Evolutionary conservation across 2,329 filamentous ascomycete species (phyloP).

Genomic region (Monosporascus sp.): DNA sequence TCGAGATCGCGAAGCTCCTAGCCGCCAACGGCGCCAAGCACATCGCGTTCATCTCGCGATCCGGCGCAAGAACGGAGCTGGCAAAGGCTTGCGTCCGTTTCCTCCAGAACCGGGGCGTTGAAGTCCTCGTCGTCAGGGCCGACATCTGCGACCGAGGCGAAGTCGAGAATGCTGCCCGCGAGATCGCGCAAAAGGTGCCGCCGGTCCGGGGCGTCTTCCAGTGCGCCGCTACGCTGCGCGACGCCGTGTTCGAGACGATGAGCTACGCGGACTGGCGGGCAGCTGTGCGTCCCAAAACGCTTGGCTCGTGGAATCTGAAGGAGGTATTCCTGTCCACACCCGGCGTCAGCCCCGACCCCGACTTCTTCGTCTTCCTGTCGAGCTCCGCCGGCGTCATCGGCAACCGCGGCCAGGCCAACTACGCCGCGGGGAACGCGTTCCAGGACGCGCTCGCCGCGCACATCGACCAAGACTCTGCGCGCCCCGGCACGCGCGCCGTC

Average conservation of each 20-base stretch:
- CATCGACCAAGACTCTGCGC: conserved; percentile 19
- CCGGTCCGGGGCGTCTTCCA: conserved; percentile 32
- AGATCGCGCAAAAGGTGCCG: conserved; percentile 28
- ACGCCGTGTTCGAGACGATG: conserved; percentile 16
- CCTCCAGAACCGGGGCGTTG: conserved; percentile 28
- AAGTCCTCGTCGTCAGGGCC: conserved; percentile 29
- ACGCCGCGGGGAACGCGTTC: conserved; percentile 50
- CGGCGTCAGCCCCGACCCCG: conserved; percentile 11
- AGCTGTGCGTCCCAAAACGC: conserved; percentile 43
- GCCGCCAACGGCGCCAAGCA: conserved; percentile 44
- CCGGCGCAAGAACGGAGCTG: conserved; percentile 27
- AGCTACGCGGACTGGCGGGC: conserved; percentile 33
- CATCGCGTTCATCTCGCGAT: conserved; percentile 50
- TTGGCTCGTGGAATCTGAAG: conserved; percentile 46
- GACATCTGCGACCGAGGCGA: conserved; percentile 37
- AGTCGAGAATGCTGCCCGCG: conserved; percentile 19
- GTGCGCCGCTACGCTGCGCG: conserved; percentile 31
- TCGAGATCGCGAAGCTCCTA: conserved; percentile 46
- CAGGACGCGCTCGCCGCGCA: conserved; percentile 42
- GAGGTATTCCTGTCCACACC: conserved; percentile 21
- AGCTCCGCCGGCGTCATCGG: conserved; percentile 52
- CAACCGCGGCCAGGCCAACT: conserved; percentile 53
- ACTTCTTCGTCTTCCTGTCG: conserved; percentile 49
- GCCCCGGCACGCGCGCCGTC: conserved; percentile 30
- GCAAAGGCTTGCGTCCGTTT: conserved; percentile 22